phyloP scores from a whole-genome alignment of 441 rosid species.

The Metrosideros polymorpha region DNA sequence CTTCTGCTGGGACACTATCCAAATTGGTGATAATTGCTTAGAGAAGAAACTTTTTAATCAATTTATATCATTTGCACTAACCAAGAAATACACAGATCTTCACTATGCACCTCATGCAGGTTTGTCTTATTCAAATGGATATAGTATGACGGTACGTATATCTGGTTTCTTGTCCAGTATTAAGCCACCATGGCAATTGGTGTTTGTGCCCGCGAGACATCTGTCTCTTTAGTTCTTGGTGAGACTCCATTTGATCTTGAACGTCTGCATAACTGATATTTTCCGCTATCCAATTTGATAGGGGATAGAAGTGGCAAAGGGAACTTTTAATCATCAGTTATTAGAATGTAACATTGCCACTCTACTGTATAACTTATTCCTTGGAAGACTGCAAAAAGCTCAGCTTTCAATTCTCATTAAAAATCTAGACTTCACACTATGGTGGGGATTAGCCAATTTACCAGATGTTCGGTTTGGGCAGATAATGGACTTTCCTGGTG shows the following conservation, averaged over 20 bases:
- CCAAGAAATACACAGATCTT: background rate
- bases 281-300: background rate
- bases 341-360: background rate
- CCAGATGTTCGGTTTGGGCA: background rate
- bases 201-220: background rate
- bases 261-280: background rate
- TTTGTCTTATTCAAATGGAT: background rate
- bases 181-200: background rate
- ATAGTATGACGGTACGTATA: background rate
- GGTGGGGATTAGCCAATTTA: background rate
- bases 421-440: background rate
- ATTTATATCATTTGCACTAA: background rate
- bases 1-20: background rate
- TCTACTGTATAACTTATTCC: background rate
- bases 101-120: background rate
- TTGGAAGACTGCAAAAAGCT: background rate
- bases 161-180: background rate
- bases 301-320: background rate
- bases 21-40: background rate
- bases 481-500: slow-evolving; percentile 69
- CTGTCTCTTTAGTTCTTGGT: accelerated
- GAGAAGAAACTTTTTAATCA: background rate
- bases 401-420: background rate
- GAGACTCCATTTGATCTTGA: background rate
- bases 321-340: background rate